These are phyloP conservation scores for Epichloe sylvatica DNA, from an alignment of 2,329 filamentous ascomycete genomes.

Conservation along the genomic window DNA sequence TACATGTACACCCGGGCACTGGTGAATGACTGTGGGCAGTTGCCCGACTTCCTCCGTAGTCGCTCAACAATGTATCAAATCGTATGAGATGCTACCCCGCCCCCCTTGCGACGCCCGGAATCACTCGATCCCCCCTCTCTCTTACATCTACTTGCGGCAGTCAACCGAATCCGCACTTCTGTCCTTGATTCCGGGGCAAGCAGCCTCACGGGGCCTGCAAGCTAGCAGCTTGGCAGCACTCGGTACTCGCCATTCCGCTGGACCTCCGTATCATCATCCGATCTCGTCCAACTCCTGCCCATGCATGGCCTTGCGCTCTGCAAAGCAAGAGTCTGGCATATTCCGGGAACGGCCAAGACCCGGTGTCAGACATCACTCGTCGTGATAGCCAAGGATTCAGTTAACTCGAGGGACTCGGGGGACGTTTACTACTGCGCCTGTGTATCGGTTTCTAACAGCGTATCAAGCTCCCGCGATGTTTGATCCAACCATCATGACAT, in stretches of 20 bases:
- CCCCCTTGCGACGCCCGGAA: not conserved
- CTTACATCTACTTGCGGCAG: not conserved
- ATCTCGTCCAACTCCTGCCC: not conserved
- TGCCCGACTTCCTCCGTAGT: too few species aligned
- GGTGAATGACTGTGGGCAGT: too few species aligned
- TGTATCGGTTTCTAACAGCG: not conserved
- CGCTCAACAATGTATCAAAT: not conserved
- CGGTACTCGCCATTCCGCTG: not conserved
- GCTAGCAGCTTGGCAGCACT: not conserved
- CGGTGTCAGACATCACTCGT: constrained; percentile 3
- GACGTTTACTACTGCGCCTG: not conserved
- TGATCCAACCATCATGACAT: not conserved
- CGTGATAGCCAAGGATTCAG: not conserved
- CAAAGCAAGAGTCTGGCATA: not conserved
- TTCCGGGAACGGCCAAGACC: not conserved
- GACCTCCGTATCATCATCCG: not conserved
- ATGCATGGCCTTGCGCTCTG: not conserved
- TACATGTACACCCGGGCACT: too few species aligned
- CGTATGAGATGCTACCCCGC: not conserved
- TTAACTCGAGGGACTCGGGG: not conserved
- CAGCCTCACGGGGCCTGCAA: too few species aligned
- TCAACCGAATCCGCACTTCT: not conserved
- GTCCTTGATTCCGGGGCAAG: not conserved
- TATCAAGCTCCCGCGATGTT: not conserved
- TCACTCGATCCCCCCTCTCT: not conserved